Base-by-base conservation (phyloP, 768 basidiomycete genomes). In the Termitomyces sp. region DNA sequence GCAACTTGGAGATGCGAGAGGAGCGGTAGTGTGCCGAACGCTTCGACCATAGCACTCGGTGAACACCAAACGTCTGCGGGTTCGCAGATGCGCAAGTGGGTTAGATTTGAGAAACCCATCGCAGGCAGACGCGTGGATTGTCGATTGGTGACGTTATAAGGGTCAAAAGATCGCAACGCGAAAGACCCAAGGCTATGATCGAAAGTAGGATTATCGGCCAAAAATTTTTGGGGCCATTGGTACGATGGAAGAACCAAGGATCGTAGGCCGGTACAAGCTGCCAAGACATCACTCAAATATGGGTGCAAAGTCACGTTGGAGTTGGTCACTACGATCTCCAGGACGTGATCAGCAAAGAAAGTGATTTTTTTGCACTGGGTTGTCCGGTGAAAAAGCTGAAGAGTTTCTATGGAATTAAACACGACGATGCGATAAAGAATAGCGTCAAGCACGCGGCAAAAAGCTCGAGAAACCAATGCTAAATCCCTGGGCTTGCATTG, bases 1-100 rank as follows among this genome's bases (percentile, higher is more conserved):
- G 76, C 64, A 9, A 80, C 66, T 52, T 77, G 70, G 18, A 79
- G 65, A 62, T 79, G 74, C 2, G 78, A 70, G 5, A 80, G 70
- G 30, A 71, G 61, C 0, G 72, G 72, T 4, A 74, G 68, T n/a
- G 66, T 40, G 5, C 73, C 73, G 51, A 77, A 74, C 20, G 69
- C 63, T 7, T 57, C 62, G 38, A 78, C 64, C 32, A 76, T 73
- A 23, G 69, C 62, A 30, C 63, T 63, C 2, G 76, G 78, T 5
- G 74, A 71, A 44, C 67, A 61, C 75, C 76, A 77, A 13, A 62
- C 61, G 52, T 71, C 69, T 35, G 72, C 65, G 1, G 77, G 77
- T 61, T 78, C 75, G 41, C 73, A 74, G 57, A 79, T 68, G 9
- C 75, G 71, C 4, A 79, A 71, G 61, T 73, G 74, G 3, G 74